Evolutionary conservation across 2,329 filamentous ascomycete genomes (phyloP).

Genomic region (Ampelomyces quisqualis): DNA sequence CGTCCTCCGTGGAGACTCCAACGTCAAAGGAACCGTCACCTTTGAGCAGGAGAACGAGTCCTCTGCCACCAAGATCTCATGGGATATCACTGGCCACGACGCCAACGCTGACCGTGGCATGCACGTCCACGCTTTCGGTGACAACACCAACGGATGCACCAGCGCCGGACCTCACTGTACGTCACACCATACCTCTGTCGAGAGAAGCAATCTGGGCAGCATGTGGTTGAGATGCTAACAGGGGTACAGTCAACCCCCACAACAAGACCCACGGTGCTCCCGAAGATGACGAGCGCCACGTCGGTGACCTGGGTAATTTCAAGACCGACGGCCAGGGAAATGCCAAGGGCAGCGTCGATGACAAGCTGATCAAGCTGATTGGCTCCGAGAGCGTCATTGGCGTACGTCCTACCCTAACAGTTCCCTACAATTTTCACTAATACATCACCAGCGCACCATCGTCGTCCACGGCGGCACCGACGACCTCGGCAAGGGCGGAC

Average conservation of each 20-base stretch:
- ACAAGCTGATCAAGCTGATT: slow-evolving; percentile 91
- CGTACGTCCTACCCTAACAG: slow-evolving; percentile 53
- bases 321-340: slow-evolving; percentile 92
- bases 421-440: neutral
- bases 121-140: slow-evolving; percentile 98
- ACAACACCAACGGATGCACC: slow-evolving; percentile 99
- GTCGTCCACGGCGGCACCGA: slow-evolving; percentile 95
- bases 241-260: slow-evolving; percentile 80
- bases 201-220: too few relatives aligned
- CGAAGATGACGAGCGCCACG: slow-evolving; percentile 79
- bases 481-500: slow-evolving; percentile 88
- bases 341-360: slow-evolving; percentile 74
- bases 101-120: slow-evolving; percentile 95
- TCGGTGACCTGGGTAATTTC: slow-evolving; percentile 97
- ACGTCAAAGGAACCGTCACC: slow-evolving; percentile 87
- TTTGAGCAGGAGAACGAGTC: slow-evolving; percentile 90
- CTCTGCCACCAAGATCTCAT: slow-evolving; percentile 80
- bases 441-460: slow-evolving; percentile 70
- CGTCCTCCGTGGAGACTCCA: slow-evolving; percentile 96
- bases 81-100: slow-evolving; percentile 90
- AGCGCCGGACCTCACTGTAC: slow-evolving; percentile 96
- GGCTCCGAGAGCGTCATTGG: slow-evolving; percentile 93
- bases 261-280: slow-evolving; percentile 90
- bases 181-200: slow-evolving; percentile 39
- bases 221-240: slow-evolving; percentile 14